These are phyloP conservation scores for Monascus purpureus DNA, from an alignment of 495 filamentous ascomycete genomes.

Conservation along the genomic window DNA sequence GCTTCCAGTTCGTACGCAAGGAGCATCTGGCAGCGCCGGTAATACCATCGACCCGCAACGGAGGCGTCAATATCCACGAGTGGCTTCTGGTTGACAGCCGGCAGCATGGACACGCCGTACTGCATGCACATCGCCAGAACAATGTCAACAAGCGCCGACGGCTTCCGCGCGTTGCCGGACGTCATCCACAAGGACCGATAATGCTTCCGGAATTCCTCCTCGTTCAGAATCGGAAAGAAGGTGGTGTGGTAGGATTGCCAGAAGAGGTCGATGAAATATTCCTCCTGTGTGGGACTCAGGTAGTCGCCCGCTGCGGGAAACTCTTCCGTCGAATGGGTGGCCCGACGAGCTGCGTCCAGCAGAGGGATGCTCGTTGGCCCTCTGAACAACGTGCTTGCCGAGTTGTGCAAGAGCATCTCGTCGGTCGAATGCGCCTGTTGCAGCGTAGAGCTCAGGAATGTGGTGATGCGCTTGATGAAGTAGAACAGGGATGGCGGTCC, in stretches of 20 bases:
- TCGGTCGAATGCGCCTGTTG: neutral
- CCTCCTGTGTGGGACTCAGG: slow-evolving; percentile 23
- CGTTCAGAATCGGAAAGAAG: slow-evolving; percentile 25
- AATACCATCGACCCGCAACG: slow-evolving; percentile 32
- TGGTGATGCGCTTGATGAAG: neutral
- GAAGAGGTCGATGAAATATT: slow-evolving; percentile 32
- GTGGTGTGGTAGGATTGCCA: slow-evolving; percentile 33
- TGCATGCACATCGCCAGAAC: slow-evolving; percentile 43
- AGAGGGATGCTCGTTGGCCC: too few relatives aligned
- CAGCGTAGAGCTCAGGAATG: neutral
- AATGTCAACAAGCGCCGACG: slow-evolving; percentile 41
- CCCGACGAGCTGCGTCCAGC: too few relatives aligned
- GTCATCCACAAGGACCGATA: slow-evolving; percentile 30
- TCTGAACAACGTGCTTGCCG: neutral
- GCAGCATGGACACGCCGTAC: slow-evolving; percentile 21
- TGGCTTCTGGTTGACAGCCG: slow-evolving; percentile 1
- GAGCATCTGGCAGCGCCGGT: slow-evolving; percentile 29
- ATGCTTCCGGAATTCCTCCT: slow-evolving; percentile 27
- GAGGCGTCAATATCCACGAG: slow-evolving; percentile 20
- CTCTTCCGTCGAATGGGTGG: neutral
- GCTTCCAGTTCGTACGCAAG: slow-evolving; percentile 33
- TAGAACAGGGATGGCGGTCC: neutral
- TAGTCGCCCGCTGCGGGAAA: neutral
- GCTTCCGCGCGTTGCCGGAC: slow-evolving; percentile 9
- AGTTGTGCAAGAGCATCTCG: neutral